These are phyloP conservation scores for Populus nigra DNA, from an alignment of 345 rosid genomes.

Conservation along the genomic window DNA sequence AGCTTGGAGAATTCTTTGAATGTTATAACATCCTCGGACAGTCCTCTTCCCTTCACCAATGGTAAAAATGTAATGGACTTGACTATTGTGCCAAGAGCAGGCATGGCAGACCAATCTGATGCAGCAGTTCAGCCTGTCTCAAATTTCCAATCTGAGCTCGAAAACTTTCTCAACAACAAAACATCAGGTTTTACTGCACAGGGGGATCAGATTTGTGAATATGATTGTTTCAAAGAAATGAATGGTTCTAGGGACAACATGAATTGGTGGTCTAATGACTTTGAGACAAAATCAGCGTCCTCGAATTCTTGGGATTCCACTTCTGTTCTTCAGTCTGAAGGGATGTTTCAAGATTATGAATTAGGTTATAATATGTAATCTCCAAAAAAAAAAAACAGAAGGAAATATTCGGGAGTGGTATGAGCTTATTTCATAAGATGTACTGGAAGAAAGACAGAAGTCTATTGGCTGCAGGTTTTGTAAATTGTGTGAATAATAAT, in stretches of 20 bases:
- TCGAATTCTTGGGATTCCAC: slow-evolving; percentile 68
- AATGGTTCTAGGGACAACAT: slow-evolving; percentile 44
- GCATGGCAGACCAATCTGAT: slow-evolving; percentile 12
- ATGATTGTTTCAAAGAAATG: slow-evolving; percentile 53
- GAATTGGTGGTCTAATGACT: slow-evolving; percentile 64
- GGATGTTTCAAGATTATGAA: slow-evolving; percentile 61
- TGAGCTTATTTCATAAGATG: slow-evolving; percentile 25
- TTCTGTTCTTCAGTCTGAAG: slow-evolving; percentile 45
- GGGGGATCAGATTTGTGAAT: slow-evolving; percentile 43
- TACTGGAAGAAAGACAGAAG: neutral
- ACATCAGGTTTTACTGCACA: slow-evolving; percentile 22
- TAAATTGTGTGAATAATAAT: slow-evolving; percentile 63
- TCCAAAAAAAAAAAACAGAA: too few species aligned
- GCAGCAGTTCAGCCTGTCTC: slow-evolving; percentile 14
- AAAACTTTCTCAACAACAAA: slow-evolving; percentile 30
- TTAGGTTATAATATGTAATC: slow-evolving; percentile 49
- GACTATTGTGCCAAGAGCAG: neutral
- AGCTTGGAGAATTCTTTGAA: slow-evolving; percentile 22
- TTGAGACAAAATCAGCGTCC: slow-evolving; percentile 54
- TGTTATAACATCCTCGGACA: slow-evolving; percentile 17
- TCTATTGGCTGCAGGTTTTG: slow-evolving; percentile 24
- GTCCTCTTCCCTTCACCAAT: neutral
- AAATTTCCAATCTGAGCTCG: slow-evolving; percentile 40
- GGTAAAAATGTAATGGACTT: slow-evolving; percentile 16
- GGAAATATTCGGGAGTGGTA: slow-evolving; percentile 4